A percentile compares a stretch with the other conserved stretches of the same genome.
Conservation (phyloP, 805 yeast genomes). For the Metschnikowia peoriensis region DNA sequence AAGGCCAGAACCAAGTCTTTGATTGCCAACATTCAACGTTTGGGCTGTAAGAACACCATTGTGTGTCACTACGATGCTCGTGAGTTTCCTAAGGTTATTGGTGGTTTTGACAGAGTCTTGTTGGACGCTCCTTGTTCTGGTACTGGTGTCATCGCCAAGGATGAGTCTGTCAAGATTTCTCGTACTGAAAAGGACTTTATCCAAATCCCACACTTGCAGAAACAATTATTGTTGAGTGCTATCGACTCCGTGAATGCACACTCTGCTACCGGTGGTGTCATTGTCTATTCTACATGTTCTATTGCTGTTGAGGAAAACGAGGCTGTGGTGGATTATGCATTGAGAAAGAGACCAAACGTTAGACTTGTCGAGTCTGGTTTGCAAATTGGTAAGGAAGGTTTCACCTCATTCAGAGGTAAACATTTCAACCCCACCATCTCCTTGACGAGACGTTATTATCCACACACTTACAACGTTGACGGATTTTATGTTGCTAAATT, state of each 20-base stretch:
- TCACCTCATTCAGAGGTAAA: conserved; percentile 90
- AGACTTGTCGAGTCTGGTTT: conserved; percentile 90
- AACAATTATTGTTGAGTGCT: conserved; percentile 89
- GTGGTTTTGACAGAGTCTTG: conserved; percentile 93
- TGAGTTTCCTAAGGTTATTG: conserved; percentile 96
- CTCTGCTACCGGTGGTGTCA: conserved; percentile 87
- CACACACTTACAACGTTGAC: conserved; percentile 97
- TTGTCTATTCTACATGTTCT: conserved; percentile 97
- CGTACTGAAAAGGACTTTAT: conserved; percentile 96
- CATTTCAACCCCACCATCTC: conserved; percentile 74
- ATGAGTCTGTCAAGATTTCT: conserved; percentile 87
- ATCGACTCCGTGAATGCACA: conserved; percentile 96
- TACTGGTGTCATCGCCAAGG: conserved; percentile 98
- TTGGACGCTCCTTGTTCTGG: conserved; percentile 99
- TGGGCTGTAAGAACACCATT: conserved; percentile 94
- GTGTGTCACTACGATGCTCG: conserved; percentile 98
- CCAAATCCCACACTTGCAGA: conserved; percentile 94
- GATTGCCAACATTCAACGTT: conserved; percentile 95
- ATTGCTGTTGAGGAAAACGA: conserved; percentile 98
- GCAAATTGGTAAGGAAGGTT: conserved; percentile 94
- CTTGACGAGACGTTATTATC: conserved; percentile 92
- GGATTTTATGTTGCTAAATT: conserved; percentile 98
- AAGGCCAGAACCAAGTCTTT: conserved; percentile 94
- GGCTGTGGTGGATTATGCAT: conserved; percentile 96
- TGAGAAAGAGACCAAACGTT: conserved; percentile 94